Base-by-base conservation (phyloP, 768 basidiomycete genomes). In the Phaeotremella skinneri region DNA sequence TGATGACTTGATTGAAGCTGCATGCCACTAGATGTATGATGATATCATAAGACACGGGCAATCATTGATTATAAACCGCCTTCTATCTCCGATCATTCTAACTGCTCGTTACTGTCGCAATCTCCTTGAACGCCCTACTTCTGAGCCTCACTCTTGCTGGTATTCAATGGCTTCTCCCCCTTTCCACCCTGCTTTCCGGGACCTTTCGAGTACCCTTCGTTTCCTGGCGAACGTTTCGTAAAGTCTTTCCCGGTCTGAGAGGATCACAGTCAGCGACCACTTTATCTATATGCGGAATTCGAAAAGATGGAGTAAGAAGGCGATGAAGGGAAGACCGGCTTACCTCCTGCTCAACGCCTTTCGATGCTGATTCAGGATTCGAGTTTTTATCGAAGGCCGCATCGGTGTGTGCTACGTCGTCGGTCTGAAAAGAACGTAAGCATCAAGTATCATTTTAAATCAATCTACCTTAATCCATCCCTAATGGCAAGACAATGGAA, bases 341-440 rank as follows among this genome's bases (percentile, higher is more conserved):
- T 49, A 76, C 75, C 66, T 76, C 75, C 25, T 69, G 41, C 62
- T 75, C 64, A 5, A 76, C 63, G 26, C 65, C 58, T 63, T 75
- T 70, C 16, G 73, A 68, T 1, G 68, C 54, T 29, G 61, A 52
- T 30, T 62, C 43, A 0, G 75, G 75, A 43, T 73, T 63, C 1
- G 73, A 21, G 27, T 68, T 55, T 39, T 70, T 66, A 63, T 74
- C 61, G 54, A 68, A 76, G 7, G 75, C 75, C 3, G 75, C 72
- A 55, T 75, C 70, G 39, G 68, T 68, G 30, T 75, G 70, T 6
- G 73, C 72, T 4, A 76, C 75, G 57, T 76, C 75, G 61, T 75
- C 72, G 20, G 63, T 76, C 72, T 73, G 49, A 50, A 45, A 6
- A 37, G 17, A 20, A 50, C 16, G 29, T 56, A 42, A 66, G 56